Evolutionary conservation across 345 rosid genomes (phyloP).

Genomic region (Eucalyptus regnans): DNA sequence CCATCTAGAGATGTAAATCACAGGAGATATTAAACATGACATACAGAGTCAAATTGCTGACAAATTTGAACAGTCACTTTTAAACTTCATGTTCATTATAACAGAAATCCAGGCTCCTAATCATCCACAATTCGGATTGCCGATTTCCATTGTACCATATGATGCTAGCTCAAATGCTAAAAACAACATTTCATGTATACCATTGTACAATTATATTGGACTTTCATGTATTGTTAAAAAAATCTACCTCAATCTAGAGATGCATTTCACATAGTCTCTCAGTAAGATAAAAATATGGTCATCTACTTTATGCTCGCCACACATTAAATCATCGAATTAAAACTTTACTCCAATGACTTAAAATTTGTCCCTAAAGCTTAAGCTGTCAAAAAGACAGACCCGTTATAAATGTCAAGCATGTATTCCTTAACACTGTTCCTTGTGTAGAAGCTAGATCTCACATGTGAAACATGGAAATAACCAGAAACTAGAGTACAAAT

Average conservation of each 20-base stretch:
- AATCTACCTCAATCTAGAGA: neutral
- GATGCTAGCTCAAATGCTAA: neutral
- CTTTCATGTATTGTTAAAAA: neutral
- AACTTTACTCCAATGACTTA: neutral
- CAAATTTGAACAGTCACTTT: neutral
- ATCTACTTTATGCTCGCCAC: neutral
- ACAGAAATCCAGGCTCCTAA: neutral
- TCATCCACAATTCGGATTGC: neutral
- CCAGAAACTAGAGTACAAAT: neutral
- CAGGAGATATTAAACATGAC: neutral
- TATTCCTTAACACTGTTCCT: neutral
- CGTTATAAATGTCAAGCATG: neutral
- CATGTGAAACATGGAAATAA: neutral
- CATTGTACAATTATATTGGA: neutral
- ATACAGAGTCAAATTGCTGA: neutral
- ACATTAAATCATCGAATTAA: neutral
- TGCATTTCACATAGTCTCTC: neutral
- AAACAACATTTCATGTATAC: neutral
- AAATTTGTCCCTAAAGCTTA: neutral
- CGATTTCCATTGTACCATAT: neutral
- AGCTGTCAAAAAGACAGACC: neutral
- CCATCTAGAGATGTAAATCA: neutral
- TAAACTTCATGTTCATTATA: neutral
- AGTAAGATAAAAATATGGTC: neutral
- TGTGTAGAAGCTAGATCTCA: neutral